A percentile compares a stretch with the other conserved stretches of the same genome.
Conservation (phyloP, 805 yeast genomes). For the Ogataea pignaliae region DNA sequence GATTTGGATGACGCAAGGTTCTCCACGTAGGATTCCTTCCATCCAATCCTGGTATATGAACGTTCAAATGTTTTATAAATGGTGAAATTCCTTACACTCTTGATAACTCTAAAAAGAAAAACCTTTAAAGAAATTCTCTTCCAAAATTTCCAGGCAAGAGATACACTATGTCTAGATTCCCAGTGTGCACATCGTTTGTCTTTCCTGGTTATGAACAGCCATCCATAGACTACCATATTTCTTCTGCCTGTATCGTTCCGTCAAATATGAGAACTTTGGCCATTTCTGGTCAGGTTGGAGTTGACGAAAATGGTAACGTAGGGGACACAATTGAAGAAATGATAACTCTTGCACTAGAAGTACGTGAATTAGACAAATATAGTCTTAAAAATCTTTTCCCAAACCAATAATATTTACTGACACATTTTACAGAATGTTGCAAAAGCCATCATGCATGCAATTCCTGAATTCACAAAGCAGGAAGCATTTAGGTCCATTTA, state of each 20-base stretch:
- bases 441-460: slow-evolving; percentile 9
- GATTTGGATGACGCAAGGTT: too few species aligned
- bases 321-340: slow-evolving; percentile 10
- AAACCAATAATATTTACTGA: not conserved
- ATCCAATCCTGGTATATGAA: too few species aligned
- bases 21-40: too few species aligned
- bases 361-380: too few species aligned
- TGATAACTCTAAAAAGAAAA: too few species aligned
- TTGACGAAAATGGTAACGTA: slow-evolving; percentile 6
- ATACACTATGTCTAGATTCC: slow-evolving; percentile 1
- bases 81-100: too few species aligned
- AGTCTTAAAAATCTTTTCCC: not conserved
- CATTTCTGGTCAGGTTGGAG: slow-evolving; percentile 12
- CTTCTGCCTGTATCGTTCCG: slow-evolving; percentile 12
- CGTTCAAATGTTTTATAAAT: too few species aligned
- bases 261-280: slow-evolving; percentile 9
- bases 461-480: slow-evolving; percentile 9
- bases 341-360: slow-evolving; percentile 7
- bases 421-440: slow-evolving; percentile 5
- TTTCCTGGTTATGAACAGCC: slow-evolving; percentile 9
- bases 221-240: slow-evolving; percentile 7
- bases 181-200: slow-evolving; percentile 6
- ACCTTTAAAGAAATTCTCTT: too few species aligned
- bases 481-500: slow-evolving; percentile 10
- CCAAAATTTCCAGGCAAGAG: too few species aligned